Conservation (phyloP, 352 stramenopile genomes). For the Phytophthora lateralis region DNA sequence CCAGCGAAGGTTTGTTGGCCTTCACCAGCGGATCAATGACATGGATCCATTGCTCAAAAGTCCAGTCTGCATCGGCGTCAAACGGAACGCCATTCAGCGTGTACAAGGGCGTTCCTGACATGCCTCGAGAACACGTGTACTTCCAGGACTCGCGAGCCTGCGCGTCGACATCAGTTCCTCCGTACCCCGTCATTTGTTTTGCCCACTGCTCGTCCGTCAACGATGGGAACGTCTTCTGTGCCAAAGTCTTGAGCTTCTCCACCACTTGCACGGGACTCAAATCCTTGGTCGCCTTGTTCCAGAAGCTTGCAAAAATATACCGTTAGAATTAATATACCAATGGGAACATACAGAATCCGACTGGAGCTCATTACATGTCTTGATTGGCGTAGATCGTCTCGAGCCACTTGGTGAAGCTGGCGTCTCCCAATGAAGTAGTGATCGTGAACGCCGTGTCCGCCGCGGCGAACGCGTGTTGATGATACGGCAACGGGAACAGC, state of each 20-base stretch:
- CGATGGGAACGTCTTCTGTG: constrained; percentile 67
- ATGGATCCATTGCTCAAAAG: constrained; percentile 68
- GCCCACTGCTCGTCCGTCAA: constrained; percentile 72
- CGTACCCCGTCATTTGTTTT: constrained; percentile 75
- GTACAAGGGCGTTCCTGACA: constrained; percentile 81
- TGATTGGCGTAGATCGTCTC: constrained; percentile 83
- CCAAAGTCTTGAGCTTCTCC: constrained; percentile 59
- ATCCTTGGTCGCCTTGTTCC: constrained; percentile 85
- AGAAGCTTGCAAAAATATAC: constrained; percentile 48
- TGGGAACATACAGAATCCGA: neutral
- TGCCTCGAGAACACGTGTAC: constrained; percentile 77
- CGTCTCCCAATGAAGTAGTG: constrained; percentile 58
- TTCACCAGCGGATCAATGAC: constrained; percentile 52
- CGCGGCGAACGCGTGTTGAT: constrained; percentile 73
- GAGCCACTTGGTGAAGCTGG: constrained; percentile 70
- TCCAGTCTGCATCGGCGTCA: constrained; percentile 72
- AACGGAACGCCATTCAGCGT: constrained; percentile 81
- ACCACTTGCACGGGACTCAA: constrained; percentile 70
- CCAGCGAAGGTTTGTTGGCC: constrained; percentile 39
- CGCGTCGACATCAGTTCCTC: constrained; percentile 70
- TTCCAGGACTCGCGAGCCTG: constrained; percentile 74
- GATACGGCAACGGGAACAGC: constrained; percentile 80
- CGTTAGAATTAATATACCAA: neutral
- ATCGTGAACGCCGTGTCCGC: constrained; percentile 73
- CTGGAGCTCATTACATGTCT: constrained; percentile 48